Evolutionary conservation across 805 yeast genomes (phyloP).

Genomic region (Pichia manshurica): DNA sequence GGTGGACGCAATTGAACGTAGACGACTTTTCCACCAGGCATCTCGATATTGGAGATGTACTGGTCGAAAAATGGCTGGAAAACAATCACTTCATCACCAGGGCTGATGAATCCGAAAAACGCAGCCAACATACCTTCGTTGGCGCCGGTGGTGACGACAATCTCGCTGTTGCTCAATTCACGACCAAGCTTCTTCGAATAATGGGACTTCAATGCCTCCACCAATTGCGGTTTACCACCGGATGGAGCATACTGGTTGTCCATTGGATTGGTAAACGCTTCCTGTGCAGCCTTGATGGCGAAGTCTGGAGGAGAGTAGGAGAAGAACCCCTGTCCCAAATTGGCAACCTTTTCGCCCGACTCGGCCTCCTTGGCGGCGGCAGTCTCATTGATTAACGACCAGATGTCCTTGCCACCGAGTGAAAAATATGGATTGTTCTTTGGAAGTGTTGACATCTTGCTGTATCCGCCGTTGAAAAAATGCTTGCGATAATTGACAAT

Average conservation of each 20-base stretch:
- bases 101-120: slow-evolving; percentile 75
- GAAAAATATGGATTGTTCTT: slow-evolving; percentile 63
- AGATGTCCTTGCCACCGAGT: slow-evolving; percentile 77
- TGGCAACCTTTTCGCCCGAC: slow-evolving; percentile 71
- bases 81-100: slow-evolving; percentile 93
- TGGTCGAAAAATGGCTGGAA: slow-evolving; percentile 97
- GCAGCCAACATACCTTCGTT: slow-evolving; percentile 89
- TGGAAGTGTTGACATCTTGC: slow-evolving; percentile 27
- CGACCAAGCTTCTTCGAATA: slow-evolving; percentile 66
- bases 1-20: slow-evolving; percentile 89
- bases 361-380: slow-evolving; percentile 76
- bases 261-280: slow-evolving; percentile 65
- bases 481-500: too few species aligned
- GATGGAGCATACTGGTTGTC: slow-evolving; percentile 93
- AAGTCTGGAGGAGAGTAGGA: slow-evolving; percentile 95
- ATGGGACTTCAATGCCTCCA: slow-evolving; percentile 62
- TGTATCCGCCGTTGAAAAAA: background rate
- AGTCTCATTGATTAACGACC: slow-evolving; percentile 93
- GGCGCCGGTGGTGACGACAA: slow-evolving; percentile 91
- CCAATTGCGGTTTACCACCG: slow-evolving; percentile 72
- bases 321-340: slow-evolving; percentile 96
- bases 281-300: slow-evolving; percentile 75
- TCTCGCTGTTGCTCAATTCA: slow-evolving; percentile 49
- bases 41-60: slow-evolving; percentile 87
- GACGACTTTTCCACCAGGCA: slow-evolving; percentile 88